phyloP scores from a whole-genome alignment of 495 filamentous ascomycete genomes.

The Melanomma pulvis-pyrius region DNA sequence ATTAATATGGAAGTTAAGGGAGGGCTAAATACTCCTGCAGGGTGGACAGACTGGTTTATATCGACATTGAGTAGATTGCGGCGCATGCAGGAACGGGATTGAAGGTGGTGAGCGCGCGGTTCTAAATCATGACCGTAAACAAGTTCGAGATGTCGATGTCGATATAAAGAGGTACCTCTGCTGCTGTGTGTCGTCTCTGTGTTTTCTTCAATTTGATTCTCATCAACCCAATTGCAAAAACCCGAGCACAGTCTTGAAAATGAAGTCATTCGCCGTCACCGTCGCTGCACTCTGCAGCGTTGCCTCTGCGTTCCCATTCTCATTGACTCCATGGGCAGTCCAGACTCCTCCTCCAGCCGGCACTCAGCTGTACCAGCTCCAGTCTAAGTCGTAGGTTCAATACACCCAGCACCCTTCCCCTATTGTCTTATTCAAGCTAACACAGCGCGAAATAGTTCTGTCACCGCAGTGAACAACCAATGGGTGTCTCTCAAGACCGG shows the following conservation, averaged over 20 bases:
- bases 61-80: conserved; percentile 4
- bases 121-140: neutral
- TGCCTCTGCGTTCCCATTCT: conserved; percentile 14
- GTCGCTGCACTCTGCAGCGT: conserved; percentile 27
- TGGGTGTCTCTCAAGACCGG: conserved; percentile 18
- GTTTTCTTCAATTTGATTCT: neutral
- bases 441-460: neutral
- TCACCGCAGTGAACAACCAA: conserved; percentile 19
- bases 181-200: neutral
- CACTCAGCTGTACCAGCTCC: conserved; percentile 30
- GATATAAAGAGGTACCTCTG: neutral
- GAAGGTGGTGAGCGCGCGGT: neutral
- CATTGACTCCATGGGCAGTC: neutral
- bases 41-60: too few relatives aligned
- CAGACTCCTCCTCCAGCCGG: conserved; percentile 17
- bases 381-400: conserved; percentile 26
- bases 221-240: neutral
- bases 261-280: conserved; percentile 26
- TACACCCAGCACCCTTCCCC: neutral
- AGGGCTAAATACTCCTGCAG: too few relatives aligned
- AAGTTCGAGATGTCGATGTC: neutral
- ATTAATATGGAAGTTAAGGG: conserved; percentile 19
- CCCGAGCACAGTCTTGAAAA: neutral
- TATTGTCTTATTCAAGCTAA: neutral
- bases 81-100: neutral